These are phyloP conservation scores for Leishmania tropica DNA, from an alignment of 208 protist genomes.

Conservation along the genomic window DNA sequence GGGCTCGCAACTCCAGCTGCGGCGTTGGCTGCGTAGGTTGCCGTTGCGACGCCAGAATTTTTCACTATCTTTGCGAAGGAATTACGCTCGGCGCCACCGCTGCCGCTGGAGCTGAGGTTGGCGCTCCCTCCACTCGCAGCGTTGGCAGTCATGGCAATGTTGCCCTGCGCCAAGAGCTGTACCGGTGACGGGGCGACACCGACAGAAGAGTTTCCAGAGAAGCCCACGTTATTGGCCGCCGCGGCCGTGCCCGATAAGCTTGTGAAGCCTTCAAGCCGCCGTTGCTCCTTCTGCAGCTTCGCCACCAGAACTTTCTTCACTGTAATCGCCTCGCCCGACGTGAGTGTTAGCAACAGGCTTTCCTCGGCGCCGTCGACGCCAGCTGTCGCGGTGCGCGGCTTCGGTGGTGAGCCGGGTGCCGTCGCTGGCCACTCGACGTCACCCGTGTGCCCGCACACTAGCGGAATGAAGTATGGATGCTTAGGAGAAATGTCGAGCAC, in stretches of 20 bases:
- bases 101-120: background rate
- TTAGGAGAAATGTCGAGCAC: conserved; percentile 61
- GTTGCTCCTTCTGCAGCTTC: conserved; percentile 58
- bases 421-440: conserved; percentile 14
- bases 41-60: conserved; percentile 2
- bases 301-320: conserved; percentile 36
- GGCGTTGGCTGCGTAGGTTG: background rate
- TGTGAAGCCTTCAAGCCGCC: background rate
- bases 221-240: background rate
- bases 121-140: background rate
- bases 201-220: background rate
- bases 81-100: background rate
- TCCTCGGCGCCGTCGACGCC: background rate
- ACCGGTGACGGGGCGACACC: conserved; percentile 6
- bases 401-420: conserved; percentile 14
- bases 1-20: background rate
- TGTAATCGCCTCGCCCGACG: conserved; percentile 20
- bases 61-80: conserved; percentile 13
- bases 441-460: conserved; percentile 38
- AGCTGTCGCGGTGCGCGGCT: background rate
- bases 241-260: background rate
- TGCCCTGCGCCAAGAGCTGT: conserved; percentile 21
- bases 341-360: conserved; percentile 2
- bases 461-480: conserved; percentile 65
- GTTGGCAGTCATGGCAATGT: background rate